phyloP scores from a whole-genome alignment of 257 asterid genomes.

The Lycium barbarum region DNA sequence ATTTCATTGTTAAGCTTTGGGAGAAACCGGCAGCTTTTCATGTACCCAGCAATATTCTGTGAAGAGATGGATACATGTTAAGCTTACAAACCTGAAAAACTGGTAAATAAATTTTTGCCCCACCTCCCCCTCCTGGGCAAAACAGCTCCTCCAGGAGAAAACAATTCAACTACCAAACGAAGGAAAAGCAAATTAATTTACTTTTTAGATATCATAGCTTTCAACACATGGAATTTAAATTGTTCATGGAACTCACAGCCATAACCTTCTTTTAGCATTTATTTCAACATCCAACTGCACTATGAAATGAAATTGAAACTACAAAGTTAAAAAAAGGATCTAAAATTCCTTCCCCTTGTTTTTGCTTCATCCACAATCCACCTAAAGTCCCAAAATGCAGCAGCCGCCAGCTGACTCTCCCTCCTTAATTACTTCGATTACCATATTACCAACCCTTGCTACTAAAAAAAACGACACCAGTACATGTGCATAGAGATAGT shows the following conservation, averaged over 20 bases:
- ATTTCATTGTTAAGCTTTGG: slow-evolving; percentile 93
- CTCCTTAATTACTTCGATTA: neutral
- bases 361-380: slow-evolving; percentile 2
- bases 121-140: neutral
- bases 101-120: neutral
- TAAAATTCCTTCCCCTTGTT: neutral
- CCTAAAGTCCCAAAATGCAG: slow-evolving; percentile 1
- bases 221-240: neutral
- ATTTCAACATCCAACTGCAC: neutral
- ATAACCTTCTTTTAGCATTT: slow-evolving; percentile 10
- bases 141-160: neutral
- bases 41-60: slow-evolving; percentile 77
- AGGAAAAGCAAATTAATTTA: neutral
- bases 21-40: slow-evolving; percentile 76
- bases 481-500: neutral
- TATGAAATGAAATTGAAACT: neutral
- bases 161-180: neutral
- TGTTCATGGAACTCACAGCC: neutral
- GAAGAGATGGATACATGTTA: slow-evolving; percentile 6
- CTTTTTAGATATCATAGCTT: neutral
- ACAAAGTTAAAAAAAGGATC: neutral
- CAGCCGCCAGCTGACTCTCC: neutral
- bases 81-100: slow-evolving; percentile 12
- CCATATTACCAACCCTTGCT: neutral
- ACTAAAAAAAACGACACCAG: neutral